Evolutionary conservation across 495 filamentous ascomycete genomes (phyloP), one percentile per base, ranked within the genome.

Genomic region (Aspergillus kassunensis): DNA sequence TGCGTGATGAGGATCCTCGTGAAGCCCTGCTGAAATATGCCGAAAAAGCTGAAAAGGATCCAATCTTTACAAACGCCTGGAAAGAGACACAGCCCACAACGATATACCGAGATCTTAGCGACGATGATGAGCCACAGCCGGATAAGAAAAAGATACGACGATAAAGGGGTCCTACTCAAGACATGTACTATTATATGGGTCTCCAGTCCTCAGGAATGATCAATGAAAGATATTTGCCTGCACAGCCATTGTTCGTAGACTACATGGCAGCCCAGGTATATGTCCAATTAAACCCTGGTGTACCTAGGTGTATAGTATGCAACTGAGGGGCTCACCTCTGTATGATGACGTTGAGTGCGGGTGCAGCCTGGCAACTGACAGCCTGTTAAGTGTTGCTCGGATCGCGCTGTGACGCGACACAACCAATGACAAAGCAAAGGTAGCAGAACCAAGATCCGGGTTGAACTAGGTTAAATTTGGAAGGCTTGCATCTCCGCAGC

Each of bases 21-120:
- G 93, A 96, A 71, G 93, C 93, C 25, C 71, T 98, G 55, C 66
- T 97, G 56, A 96, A 93, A 70, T 98, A 97, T 76, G 93, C 91
- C 13, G 90, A 96, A 15, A 85, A 93, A 63, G 92, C 91, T 4
- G 82, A 96, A 70, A 92, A 91, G 63, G 89, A 97, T 63, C 91
- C 90, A 3, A 78, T 95, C 55, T 98, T 97, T 64, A 98, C 93
- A 20, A 86, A 84, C 55, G 93, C 91, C 10, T 98, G 91, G 86
- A 86, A 86, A 61, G 77, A 85, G 51, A 98, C 92, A 19, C 93
- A 98, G 73, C 93, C 93, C 3, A 88, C 88, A 47, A 88, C 93
- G 23, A 86, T 96, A 34, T 98, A 93, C 73, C 87, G 89, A 8
- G 89, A 96, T 19, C 49, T 93, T n/a, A 96, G 90, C 67, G 91